Evolutionary conservation across 495 filamentous ascomycete genomes (phyloP).

Genomic region (Xylona heveae): DNA sequence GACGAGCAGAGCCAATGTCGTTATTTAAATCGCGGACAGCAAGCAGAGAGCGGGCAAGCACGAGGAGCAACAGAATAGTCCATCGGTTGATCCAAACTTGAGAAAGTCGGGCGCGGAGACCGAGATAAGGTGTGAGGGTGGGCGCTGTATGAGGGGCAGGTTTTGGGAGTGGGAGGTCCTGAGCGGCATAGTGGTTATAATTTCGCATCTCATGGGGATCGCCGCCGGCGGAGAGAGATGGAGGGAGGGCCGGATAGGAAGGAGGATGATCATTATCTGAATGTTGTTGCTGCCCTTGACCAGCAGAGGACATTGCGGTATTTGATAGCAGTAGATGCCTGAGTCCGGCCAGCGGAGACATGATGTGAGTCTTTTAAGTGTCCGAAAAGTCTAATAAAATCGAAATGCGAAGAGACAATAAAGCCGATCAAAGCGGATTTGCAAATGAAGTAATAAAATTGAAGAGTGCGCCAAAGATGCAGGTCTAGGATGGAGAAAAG

Average conservation of each 20-base stretch:
- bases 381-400: slow-evolving; percentile 5
- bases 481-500: too few relatives aligned
- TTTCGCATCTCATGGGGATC: slow-evolving; percentile 33
- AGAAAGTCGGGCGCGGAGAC: slow-evolving; percentile 69
- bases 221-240: slow-evolving; percentile 30
- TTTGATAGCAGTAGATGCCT: slow-evolving; percentile 9
- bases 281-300: too few relatives aligned
- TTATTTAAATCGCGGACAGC: slow-evolving; percentile 45
- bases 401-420: not conserved
- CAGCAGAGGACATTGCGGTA: slow-evolving; percentile 15
- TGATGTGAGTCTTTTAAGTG: too few relatives aligned
- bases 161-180: slow-evolving; percentile 22
- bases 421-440: not conserved
- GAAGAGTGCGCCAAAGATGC: too few relatives aligned
- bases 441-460: not conserved
- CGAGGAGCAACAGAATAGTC: slow-evolving; percentile 74
- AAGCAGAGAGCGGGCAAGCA: slow-evolving; percentile 61
- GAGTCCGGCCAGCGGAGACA: slow-evolving; percentile 16
- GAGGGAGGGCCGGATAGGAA: slow-evolving; percentile 17
- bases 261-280: slow-evolving; percentile 10
- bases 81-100: slow-evolving; percentile 95
- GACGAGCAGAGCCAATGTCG: slow-evolving; percentile 51
- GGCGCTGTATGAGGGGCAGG: slow-evolving; percentile 27
- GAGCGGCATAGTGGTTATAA: slow-evolving; percentile 20
- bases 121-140: slow-evolving; percentile 77